phyloP scores from a whole-genome alignment of 2,329 filamentous ascomycete species.

The Colletotrichum sp. region DNA sequence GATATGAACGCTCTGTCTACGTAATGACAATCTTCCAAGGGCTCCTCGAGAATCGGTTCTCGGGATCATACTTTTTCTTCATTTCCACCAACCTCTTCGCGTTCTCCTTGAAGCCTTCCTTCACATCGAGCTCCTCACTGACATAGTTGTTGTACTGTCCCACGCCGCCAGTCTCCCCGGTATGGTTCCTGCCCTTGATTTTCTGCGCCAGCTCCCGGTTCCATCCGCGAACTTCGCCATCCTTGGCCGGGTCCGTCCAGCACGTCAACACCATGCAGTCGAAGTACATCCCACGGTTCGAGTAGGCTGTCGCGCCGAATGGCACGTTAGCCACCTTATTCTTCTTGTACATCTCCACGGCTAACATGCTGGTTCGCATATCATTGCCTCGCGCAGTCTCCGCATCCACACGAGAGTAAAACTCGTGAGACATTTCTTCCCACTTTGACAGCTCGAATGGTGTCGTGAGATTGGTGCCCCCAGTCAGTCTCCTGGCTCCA shows the following conservation, averaged over 20 bases:
- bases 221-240: conserved; percentile 40
- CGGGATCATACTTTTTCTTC: conserved; percentile 37
- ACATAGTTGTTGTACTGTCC: conserved; percentile 35
- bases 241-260: conserved; percentile 43
- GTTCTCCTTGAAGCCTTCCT: conserved; percentile 36
- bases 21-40: not conserved
- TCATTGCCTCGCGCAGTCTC: conserved; percentile 27
- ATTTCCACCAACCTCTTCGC: conserved; percentile 31
- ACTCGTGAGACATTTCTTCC: conserved; percentile 31
- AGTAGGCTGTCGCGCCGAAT: conserved; percentile 44
- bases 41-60: conserved; percentile 32
- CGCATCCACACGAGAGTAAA: conserved; percentile 29
- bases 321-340: conserved; percentile 40
- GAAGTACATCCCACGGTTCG: conserved; percentile 48
- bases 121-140: conserved; percentile 26
- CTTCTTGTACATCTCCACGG: conserved; percentile 48
- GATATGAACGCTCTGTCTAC: not conserved
- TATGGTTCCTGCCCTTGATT: conserved; percentile 29
- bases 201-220: conserved; percentile 36
- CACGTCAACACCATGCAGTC: conserved; percentile 45
- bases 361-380: conserved; percentile 30
- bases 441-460: conserved; percentile 41
- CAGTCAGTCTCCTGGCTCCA: conserved; percentile 42
- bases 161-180: conserved; percentile 25
- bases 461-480: conserved; percentile 48